Conservation (phyloP, 306 rosid species). For the Trifolium pratense region DNA sequence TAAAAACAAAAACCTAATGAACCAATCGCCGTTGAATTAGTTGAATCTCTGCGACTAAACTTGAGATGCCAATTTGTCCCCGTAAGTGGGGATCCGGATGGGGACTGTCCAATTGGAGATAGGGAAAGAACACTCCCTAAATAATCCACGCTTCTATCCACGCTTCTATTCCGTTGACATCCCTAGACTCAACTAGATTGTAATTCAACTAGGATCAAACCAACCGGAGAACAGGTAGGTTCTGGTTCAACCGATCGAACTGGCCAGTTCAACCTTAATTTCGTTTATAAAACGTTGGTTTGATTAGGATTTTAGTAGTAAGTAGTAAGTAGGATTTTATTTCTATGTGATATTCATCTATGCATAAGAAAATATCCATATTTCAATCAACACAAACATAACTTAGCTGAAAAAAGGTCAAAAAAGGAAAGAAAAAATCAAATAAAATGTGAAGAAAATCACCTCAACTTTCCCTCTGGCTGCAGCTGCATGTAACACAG, state of each 20-base stretch:
- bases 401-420: too few species aligned
- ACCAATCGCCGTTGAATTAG: background rate
- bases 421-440: background rate
- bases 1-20: too few species aligned
- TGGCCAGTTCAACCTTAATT: too few species aligned
- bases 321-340: too few species aligned
- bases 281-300: too few species aligned
- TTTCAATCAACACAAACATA: slow-evolving; percentile 22
- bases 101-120: too few species aligned
- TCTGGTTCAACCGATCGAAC: background rate
- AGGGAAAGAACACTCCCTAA: too few species aligned
- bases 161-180: too few species aligned
- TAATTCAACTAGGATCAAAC: background rate
- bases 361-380: background rate
- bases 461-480: slow-evolving; percentile 95
- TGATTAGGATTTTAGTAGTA: background rate
- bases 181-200: background rate
- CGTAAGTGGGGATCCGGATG: too few species aligned
- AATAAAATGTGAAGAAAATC: slow-evolving; percentile 24
- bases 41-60: background rate
- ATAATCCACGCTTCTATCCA: too few species aligned
- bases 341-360: background rate
- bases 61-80: background rate
- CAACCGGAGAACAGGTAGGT: background rate
- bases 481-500: slow-evolving; percentile 91